These are phyloP conservation scores for Clavispora phyllophila DNA, from an alignment of 805 yeast genomes.

Conservation along the genomic window DNA sequence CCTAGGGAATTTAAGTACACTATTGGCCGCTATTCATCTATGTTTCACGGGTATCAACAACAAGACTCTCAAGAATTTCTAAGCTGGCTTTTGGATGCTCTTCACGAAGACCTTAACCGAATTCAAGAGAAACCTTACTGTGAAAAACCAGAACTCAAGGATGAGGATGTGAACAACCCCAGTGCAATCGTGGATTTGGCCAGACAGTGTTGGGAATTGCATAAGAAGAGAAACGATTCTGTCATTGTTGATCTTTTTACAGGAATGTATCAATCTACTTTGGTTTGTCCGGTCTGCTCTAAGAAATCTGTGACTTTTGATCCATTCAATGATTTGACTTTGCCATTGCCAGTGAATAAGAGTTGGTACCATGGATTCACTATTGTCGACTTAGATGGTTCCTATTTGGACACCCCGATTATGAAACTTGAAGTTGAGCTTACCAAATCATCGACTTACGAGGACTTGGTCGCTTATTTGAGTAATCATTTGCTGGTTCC, in stretches of 20 bases:
- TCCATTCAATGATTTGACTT: constrained; percentile 84
- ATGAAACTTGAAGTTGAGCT: constrained; percentile 65
- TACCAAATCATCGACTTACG: constrained; percentile 56
- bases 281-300: constrained; percentile 80
- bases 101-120: constrained; percentile 89
- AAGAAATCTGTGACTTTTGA: constrained; percentile 86
- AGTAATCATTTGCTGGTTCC: constrained; percentile 40
- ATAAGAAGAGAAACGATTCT: constrained; percentile 77
- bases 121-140: constrained; percentile 77
- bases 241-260: constrained; percentile 80
- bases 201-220: constrained; percentile 71
- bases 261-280: constrained; percentile 85
- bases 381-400: constrained; percentile 47
- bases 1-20: constrained; percentile 78
- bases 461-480: constrained; percentile 58
- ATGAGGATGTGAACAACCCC: constrained; percentile 51
- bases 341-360: constrained; percentile 77
- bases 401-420: constrained; percentile 37
- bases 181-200: constrained; percentile 61
- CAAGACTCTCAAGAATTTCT: constrained; percentile 94
- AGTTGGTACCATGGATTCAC: constrained; percentile 65
- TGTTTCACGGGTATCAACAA: constrained; percentile 78
- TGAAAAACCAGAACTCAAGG: constrained; percentile 78
- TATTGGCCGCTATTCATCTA: constrained; percentile 71
- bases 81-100: constrained; percentile 79